Evolutionary conservation across 31 red algal species (phyloP), one percentile per base, ranked within the genome.

Genomic region (Porphyra umbilicalis): DNA sequence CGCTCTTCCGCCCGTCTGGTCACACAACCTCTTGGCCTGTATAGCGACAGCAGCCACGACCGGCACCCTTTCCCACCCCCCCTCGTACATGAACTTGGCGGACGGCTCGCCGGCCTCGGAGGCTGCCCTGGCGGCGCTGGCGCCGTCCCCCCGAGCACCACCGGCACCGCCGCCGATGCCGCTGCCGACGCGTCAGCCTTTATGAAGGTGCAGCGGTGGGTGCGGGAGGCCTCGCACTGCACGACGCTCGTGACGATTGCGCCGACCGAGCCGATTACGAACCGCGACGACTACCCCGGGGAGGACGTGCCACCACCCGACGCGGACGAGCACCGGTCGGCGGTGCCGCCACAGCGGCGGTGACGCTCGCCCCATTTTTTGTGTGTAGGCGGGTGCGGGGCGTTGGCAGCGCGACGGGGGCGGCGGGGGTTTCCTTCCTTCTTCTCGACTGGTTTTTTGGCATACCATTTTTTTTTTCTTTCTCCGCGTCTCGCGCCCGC

Each of bases 151-250:
- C 57, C 57, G 20, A 71, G 57, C 57, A 29, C 57, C 8, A 71
- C 25, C 57, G 0, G 25, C 30, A 71, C 57, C 1, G 57, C 57
- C 30, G 57, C 57, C 30, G 57, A 71, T n/a, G 57, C 57, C 25
- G 57, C 57, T 25, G 57, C 57, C 25, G 57, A 71, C 57, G 57
- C 57, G 25, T 71, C 57, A 7, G 57, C 57, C 57, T 71, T 71
- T n/a, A 71, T 71, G 57, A 71, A 71, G 57, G 57, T 71, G 57
- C 57, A 71, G 57, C 57, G 57, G 25, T 71, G 57, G 57, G 57
- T 71, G 57, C 57, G 57, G 25, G 57, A 71, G 14, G 57, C 57
- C 11, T 71, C 57, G 25, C 57, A 71, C 25, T 71, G 57, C 57
- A 71, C 13, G 16, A 71, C 57, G 18, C 30, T 71, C 25, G 57